Base-by-base conservation (phyloP, 768 basidiomycete genomes). In the Mycena amicta region DNA sequence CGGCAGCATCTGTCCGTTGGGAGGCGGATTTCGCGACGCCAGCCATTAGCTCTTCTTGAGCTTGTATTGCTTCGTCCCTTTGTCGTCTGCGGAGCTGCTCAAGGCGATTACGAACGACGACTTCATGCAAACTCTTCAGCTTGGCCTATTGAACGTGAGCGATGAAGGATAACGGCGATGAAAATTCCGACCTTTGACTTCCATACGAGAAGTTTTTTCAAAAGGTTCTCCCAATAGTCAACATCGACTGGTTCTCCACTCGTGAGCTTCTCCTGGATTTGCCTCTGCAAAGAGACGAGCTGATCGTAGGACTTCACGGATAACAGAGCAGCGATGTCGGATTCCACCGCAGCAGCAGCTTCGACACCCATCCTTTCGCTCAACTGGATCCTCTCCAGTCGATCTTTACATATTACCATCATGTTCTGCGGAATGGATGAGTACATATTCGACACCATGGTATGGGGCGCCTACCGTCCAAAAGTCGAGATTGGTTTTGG, bases 1-100 rank as follows among this genome's bases (percentile, higher is more conserved):
- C 68, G 26, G 69, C 75, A 71, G 67, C 75, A 71, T 68, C 80
- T 70, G 70, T 65, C 37, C 68, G 76, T 49, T 70, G 71, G 12
- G 80, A 82, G 3, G 82, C 86, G 26, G 82, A 79, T 53, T 79
- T 83, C 33, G 82, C 86, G 54, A 92, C 92, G 45, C 89, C 91
- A 29, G 91, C 90, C 53, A 91, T 79, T 43, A 92, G 77, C 69
- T 99, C 96, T 71, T 94, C 90, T 67, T 97, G 94, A 0, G 95
- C 94, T 65, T 92, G 91, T 49, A 95, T 71, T 3, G 97, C 97
- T 71, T 98, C 97, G 67, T 98, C 96, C 57, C 97, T 84, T 74
- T 99, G 97, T 52, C 89, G 85, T 72, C 95, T 95, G 54, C 97
- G 91, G 51, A 99, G 85, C 67, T 98, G 95, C 68, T 98, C 97